Evolutionary conservation across 306 rosid species (phyloP), one percentile per base, ranked within the genome.

Genomic region (Comarum palustre): DNA sequence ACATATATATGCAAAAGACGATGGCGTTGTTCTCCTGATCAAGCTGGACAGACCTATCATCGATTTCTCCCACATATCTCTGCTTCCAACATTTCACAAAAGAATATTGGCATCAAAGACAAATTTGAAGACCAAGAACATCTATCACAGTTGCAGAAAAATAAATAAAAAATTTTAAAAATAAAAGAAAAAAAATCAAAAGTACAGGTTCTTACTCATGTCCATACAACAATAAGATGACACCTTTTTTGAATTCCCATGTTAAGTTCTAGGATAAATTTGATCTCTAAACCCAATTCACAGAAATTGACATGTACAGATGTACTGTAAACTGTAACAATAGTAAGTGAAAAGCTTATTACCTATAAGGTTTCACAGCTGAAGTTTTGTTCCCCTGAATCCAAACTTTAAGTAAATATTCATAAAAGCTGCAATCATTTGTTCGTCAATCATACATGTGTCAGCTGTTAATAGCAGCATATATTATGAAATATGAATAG

Each of bases 41-140:
- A 95, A 84, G 86, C 90, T 86, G 72, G 51, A 74, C 60, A 92
- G 75, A 70, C 99, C 99, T 76, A 73, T 88, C 99, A 95, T 95
- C 63, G 99, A 95, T 68, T 87, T 92, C 87, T 95, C 99, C 99
- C 99, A 95, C 99, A 95, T 95, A 79, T 95, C 99, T 82, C 99
- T 95, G 90, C 73, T 83, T 82, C 73, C 69, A 72, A 67, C 52
- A 84, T 79, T 78, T 74, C 71, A 69, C 47, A 54, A 79, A 73
- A 69, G 34, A 75, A 47, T 32, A 34, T 25, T 45, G 25, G 58
- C 43, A 66, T 78, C 52, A 80, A 79, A 73, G 65, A 50, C 9
- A 68, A 57, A 32, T 39, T 47, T 25, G 59, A 43, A 29, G 32
- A n/a, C 6, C 43, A 39, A 24, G 47, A 59, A 64, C 57, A 32